Evolutionary conservation across 2,329 filamentous ascomycete genomes (phyloP), one percentile per base, ranked within the genome.

Genomic region (Furcasterigmium sp.): DNA sequence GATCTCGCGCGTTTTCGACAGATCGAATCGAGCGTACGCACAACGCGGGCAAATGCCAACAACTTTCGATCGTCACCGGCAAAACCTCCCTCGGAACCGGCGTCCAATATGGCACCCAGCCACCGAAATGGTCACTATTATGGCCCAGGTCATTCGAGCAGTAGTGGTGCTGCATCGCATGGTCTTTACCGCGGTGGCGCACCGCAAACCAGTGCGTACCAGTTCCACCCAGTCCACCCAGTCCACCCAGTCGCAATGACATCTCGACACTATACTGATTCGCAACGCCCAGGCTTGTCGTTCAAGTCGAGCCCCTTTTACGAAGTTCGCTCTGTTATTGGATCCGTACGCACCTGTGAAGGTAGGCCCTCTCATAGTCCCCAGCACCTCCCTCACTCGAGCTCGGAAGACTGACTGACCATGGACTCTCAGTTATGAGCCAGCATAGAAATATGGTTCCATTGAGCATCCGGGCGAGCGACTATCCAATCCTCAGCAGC

Each of bases 231-330:
- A n/a, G n/a, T n/a, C n/a, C n/a, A n/a, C n/a, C n/a, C n/a, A n/a
- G n/a, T n/a, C n/a, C n/a, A n/a, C n/a, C n/a, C n/a, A n/a, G n/a
- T n/a, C n/a, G n/a, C n/a, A n/a, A n/a, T n/a, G n/a, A n/a, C n/a
- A 17, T 39, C 25, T 7, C 17, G 5, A 11, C 3, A 5, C 8
- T 6, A 20, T 25, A 18, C 4, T 11, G 23, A 26, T 11, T 26
- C 7, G 11, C 23, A 20, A 18, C 36, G 17, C 17, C 8, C 25
- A 47, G 50, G 48, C 3, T 44, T 44, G 17, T 45, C 49, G 10
- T 75, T 73, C 68, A 91, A 87, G 56, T 63, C 80, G 4, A 95
- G 89, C 56, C 91, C 93, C 0, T 98, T 96, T 62, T 96, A 91
- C 57, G 78, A 78, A 10, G 72, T 91, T 25, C 60, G 82, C 37